Base-by-base conservation (phyloP, 2,329 filamentous ascomycete species). In the Tetracladium maxilliforme region DNA sequence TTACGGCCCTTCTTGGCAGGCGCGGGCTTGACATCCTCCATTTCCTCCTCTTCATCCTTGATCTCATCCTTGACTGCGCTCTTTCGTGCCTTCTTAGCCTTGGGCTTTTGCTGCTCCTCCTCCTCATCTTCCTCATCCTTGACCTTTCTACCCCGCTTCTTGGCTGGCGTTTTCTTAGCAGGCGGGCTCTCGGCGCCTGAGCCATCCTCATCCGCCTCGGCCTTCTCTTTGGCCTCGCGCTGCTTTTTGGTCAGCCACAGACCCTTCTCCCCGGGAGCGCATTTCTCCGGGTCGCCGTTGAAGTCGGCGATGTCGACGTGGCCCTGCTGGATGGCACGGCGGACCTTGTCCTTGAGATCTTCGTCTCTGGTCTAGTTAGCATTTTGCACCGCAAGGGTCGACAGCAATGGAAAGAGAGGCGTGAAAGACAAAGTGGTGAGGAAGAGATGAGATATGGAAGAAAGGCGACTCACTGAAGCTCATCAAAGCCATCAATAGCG, bases 221-320 rank as follows among this genome's bases (percentile, higher is more conserved):
- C 47, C 38, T 46, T 45, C 21, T 45, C 43, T 20, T 42, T 39
- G 19, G 48, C 45, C 44, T 47, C 29, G 6, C 12, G 16, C 16
- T 19, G 19, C 28, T 16, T 20, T 19, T 22, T 10, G 3, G 10
- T 15, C 10, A 16, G 38, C 14, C 16, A 58, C 78, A 54, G 64
- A 92, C n/a, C n/a, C n/a, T n/a, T n/a, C n/a, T n/a, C n/a, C n/a
- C n/a, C n/a, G n/a, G n/a, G n/a, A n/a, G n/a, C n/a, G n/a, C n/a
- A n/a, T n/a, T n/a, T n/a, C n/a, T n/a, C n/a, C n/a, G n/a, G n/a
- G n/a, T n/a, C 84, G 9, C 83, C 83, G 17, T 77, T 87, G 71
- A 83, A 94, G 39, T 94, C 87, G 25, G 81, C 75, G 21, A 82
- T 64, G 37, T 79, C 76, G 39, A 95, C 76, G 40, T 90, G 80